Conservation (phyloP, 768 basidiomycete species). For the Lactarius sanguifluus region DNA sequence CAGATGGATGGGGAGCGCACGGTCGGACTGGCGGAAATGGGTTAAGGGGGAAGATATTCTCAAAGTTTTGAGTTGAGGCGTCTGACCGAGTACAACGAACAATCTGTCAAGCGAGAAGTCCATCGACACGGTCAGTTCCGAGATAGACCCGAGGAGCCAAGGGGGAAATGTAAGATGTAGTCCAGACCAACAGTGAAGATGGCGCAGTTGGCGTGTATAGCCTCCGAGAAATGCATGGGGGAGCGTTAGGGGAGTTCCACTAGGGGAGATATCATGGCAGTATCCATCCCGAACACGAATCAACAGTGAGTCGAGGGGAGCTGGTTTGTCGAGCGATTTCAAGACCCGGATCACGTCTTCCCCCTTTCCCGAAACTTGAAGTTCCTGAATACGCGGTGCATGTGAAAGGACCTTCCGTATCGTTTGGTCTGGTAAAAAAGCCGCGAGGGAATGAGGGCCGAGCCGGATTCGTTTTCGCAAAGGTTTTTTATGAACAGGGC, state of each 20-base stretch:
- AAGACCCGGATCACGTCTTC: constrained; percentile 9
- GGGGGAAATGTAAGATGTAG: constrained; percentile 12
- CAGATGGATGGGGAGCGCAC: neutral
- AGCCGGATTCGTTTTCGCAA: neutral
- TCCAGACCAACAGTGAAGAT: constrained; percentile 12
- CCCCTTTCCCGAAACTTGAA: constrained; percentile 8
- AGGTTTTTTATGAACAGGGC: neutral
- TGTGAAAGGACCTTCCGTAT: constrained; percentile 7
- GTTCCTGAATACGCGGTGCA: constrained; percentile 3
- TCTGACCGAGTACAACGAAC: constrained; percentile 3
- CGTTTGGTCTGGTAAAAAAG: constrained; percentile 2
- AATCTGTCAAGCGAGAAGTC: constrained; percentile 8
- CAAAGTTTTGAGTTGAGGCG: constrained; percentile 10
- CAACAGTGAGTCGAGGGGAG: constrained; percentile 6
- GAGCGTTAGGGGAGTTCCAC: neutral
- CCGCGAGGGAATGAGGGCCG: neutral
- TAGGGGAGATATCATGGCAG: neutral
- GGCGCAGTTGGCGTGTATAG: neutral
- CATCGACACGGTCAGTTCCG: constrained; percentile 9
- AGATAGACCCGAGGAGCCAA: constrained; percentile 10
- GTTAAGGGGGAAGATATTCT: neutral
- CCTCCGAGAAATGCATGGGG: constrained; percentile 13
- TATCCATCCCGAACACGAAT: constrained; percentile 10
- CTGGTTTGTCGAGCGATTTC: constrained; percentile 13
- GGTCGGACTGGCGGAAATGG: neutral